Evolutionary conservation across 768 basidiomycete genomes (phyloP), one percentile per base, ranked within the genome.

Genomic region (Serendipita sp.): DNA sequence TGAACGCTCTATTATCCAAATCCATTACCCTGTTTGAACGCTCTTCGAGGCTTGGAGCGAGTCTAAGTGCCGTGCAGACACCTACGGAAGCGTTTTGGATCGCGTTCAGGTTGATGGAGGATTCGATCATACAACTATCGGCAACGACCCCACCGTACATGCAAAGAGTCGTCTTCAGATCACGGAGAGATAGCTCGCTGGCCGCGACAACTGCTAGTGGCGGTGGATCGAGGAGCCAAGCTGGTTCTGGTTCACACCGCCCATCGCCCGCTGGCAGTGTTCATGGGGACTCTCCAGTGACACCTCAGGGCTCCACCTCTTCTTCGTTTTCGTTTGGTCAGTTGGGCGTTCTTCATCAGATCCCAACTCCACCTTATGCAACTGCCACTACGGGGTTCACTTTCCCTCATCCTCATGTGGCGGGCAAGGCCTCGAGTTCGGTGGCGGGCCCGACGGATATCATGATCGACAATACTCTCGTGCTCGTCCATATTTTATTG

Each of bases 21-120:
- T 86, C 86, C 16, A 84, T 88, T n/a, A 79, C 86, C 10, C 78
- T 91, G 28, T 86, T 85, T 69, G 80, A 88, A 62, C 81, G 81
- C 53, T 86, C 88, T 38, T 80, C 84, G 67, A 76, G 77, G 65
- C 72, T 87, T 16, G 78, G 79, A 4, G 77, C 79, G 28, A 79
- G 74, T 28, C 63, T 68, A 62, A 64, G 65, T 35, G 54, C 10
- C 44, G 62, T 41, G 10, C 44, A 46, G 30, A 16, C 62, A 13
- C 62, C 44, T 35, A 71, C 67, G 54, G 60, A 70, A 79, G 79
- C 76, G 65, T 78, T 84, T 68, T 76, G 76, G 63, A 83, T 85
- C 56, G 82, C 86, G 64, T 79, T 85, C 68, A 80, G 80, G 60
- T 71, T 78, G 2, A 73, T 89, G 38, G 88, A 89, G 72, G 79